Percentiles rank a stretch among this genome's conserved stretches.
Evolutionary conservation across 2,329 filamentous ascomycete genomes (phyloP).

Genomic region (Chrysoporthe puriensis): DNA sequence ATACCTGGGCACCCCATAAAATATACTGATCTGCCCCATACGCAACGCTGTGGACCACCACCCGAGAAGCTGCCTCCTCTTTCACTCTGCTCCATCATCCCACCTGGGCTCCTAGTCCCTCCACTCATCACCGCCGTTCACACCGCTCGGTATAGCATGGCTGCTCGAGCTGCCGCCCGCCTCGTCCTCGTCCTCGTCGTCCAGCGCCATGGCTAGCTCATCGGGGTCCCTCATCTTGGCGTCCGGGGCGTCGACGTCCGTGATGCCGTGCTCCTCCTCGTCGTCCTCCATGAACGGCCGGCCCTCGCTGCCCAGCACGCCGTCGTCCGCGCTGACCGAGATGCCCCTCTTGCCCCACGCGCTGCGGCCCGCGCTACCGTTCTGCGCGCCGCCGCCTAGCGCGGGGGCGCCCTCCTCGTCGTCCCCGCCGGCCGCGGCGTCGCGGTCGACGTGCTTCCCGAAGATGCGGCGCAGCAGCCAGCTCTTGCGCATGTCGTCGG

Average conservation of each 20-base stretch:
- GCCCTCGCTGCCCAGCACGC: constrained; percentile 55
- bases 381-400: constrained; percentile 41
- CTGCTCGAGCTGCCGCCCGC: constrained; percentile 35
- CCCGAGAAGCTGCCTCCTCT: neutral
- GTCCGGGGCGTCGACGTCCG: constrained; percentile 50
- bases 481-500: constrained; percentile 82
- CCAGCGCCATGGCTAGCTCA: constrained; percentile 63
- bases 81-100: neutral
- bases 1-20: neutral
- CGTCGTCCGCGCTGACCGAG: constrained; percentile 68
- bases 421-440: constrained; percentile 53
- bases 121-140: constrained; percentile 55
- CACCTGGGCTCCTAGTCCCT: constrained; percentile 29
- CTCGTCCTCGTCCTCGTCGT: constrained; percentile 60
- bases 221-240: constrained; percentile 70
- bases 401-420: constrained; percentile 64
- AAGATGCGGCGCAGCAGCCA: constrained; percentile 84
- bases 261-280: constrained; percentile 45
- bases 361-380: constrained; percentile 42
- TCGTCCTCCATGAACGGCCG: constrained; percentile 43
- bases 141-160: constrained; percentile 39
- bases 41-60: neutral
- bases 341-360: constrained; percentile 69
- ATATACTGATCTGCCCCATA: neutral
- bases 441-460: constrained; percentile 58